Evolutionary conservation across 2,329 filamentous ascomycete species (phyloP).

Genomic region (Trichoderma koningii): DNA sequence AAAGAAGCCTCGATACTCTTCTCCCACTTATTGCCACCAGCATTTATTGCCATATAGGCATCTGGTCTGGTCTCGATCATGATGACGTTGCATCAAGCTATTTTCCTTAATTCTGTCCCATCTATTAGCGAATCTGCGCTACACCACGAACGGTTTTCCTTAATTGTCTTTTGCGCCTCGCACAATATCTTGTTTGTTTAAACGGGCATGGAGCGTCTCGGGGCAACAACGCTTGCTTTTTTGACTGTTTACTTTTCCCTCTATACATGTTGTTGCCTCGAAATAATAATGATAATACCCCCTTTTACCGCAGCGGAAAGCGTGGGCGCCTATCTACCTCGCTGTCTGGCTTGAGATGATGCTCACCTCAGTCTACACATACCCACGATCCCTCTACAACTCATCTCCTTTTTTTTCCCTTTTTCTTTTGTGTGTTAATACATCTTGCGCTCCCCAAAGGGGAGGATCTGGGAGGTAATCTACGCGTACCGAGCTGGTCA

Average conservation of each 20-base stretch:
- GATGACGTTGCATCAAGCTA: constrained; percentile 18
- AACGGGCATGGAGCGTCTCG: constrained; percentile 9
- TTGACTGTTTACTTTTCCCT: background rate
- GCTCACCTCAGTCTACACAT: background rate
- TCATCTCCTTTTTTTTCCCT: background rate
- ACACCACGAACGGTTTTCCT: constrained; percentile 21
- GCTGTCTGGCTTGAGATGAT: background rate
- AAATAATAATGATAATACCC: constrained; percentile 43
- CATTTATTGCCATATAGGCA: constrained; percentile 1
- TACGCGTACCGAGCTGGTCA: constrained; percentile 7
- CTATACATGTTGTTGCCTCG: constrained; percentile 26
- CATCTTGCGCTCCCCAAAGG: background rate
- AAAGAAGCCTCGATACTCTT: constrained; percentile 22
- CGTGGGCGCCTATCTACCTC: constrained; percentile 3
- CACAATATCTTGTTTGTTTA: background rate
- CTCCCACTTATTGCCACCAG: constrained; percentile 22
- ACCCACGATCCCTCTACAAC: background rate
- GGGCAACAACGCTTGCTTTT: constrained; percentile 3
- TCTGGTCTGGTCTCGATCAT: constrained; percentile 10
- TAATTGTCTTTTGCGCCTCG: background rate
- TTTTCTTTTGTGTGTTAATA: constrained; percentile 10
- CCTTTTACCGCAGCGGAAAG: constrained; percentile 18
- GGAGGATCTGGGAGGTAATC: constrained; percentile 20
- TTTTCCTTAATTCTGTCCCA: constrained; percentile 22
- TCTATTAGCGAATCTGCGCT: constrained; percentile 26